Evolutionary conservation across 75 land plant genomes (phyloP), one percentile per base, ranked within the genome.

Genomic region (Pseudotsuga menziesii): DNA sequence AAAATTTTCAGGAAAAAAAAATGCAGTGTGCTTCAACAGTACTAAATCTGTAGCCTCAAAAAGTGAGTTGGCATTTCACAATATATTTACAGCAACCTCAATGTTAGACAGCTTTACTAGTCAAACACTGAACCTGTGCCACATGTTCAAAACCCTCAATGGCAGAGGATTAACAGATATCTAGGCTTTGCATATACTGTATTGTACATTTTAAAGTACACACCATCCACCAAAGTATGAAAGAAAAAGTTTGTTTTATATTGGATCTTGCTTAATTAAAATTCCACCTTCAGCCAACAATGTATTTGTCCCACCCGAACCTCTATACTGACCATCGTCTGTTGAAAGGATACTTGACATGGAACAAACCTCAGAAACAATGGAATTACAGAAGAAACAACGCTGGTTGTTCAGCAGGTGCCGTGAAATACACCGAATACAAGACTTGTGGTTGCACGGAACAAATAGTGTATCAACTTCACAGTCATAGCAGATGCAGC

Each of bases 371-470:
- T 87, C 83, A 4, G 78, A 22, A 32, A 96, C 87, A 9, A 88
- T 80, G 5, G 94, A 81, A 72, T 96, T 93, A 85, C 98, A 96
- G 57, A 96, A 96, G 84, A 96, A 96, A 78, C 98, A 96, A 70
- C 98, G 89, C 59, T 91, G 88, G 78, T 93, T 92, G 75, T 96
- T 96, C 35, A 96, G 82, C 19, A 96, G 90, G 70, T 96, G 99
- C 35, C 99, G 79, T 17, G 90, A 87, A 22, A 96, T 93, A 81
- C 99, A 96, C 39, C 97, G 89, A 67, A 67, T 79, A 79, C 99
- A 96, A 5, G 99, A 96, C 54, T 48, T 74, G 79, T 96, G 99
- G 32, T 79, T 89, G 76, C 98, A 96, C 20, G 98, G 98, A 60
- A 78, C 29, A 75, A 96, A 94, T n/a, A 75, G 72, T 6, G 94